Evolutionary conservation across 116 monocot species (phyloP), one percentile per base, ranked within the genome.

Genomic region (Phalaenopsis hybrid): DNA sequence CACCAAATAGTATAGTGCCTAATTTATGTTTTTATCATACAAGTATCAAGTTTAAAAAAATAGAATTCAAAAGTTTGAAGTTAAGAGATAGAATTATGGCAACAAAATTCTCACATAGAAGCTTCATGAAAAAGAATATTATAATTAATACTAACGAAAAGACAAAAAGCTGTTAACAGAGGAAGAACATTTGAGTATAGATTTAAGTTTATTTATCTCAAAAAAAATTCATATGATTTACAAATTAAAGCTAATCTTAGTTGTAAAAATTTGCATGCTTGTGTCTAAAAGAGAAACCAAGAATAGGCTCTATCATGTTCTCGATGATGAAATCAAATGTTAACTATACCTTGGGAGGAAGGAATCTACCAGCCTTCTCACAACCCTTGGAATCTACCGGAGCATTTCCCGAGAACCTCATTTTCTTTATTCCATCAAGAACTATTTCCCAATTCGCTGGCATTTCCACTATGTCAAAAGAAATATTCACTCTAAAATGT

Each of bases 321-420:
- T 33, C 34, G 15, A 72, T 34, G 1, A 4, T 34, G 41, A 72
- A 72, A 37, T 72, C 11, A 72, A 12, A 76, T 50, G 68, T 52
- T 43, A 79, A 23, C 25, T 75, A 81, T 89, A 98, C 98, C 95
- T 95, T 95, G 0, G 98, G 92, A 75, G 98, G 98, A 65, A 95
- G 78, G 85, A 83, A 67, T 82, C 46, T 86, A 20, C 95, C 95
- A 43, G 98, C 95, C 83, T 95, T 98, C 82, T 98, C 98, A 85
- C 93, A 98, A 72, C 93, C 98, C 93, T 87, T 93, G 15, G 95
- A 90, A 78, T 98, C 98, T 65, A 98, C 98, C 45, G 95, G 95
- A 84, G 98, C 98, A 88, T 90, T 88, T 82, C 86, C 98, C 78
- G 90, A 89, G 37, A 83, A 88, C 73, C 98, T 93, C 92, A 98